phyloP scores from a whole-genome alignment of 169 alveolate genomes.

The Perkinsus marinus region DNA sequence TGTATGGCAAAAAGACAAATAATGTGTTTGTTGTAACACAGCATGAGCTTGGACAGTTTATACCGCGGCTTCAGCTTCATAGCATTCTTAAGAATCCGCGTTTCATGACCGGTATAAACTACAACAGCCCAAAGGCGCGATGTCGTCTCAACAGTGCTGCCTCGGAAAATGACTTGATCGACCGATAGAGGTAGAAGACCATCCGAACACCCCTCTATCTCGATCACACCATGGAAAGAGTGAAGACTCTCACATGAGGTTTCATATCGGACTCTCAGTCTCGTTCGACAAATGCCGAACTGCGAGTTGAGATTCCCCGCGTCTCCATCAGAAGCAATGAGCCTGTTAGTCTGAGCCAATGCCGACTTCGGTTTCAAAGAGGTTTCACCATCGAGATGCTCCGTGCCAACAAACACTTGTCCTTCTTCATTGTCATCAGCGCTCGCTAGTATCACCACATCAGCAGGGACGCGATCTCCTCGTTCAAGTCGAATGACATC shows the following conservation, averaged over 20 bases:
- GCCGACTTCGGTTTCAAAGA: conserved; percentile 65
- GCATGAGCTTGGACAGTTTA: neutral
- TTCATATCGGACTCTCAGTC: neutral
- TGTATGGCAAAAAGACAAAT: neutral
- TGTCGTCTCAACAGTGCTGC: conserved; percentile 70
- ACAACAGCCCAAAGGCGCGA: conserved; percentile 75
- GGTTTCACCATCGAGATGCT: conserved; percentile 87
- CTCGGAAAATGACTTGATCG: conserved; percentile 58
- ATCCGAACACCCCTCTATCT: neutral
- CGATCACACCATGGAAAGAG: neutral
- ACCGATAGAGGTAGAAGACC: conserved; percentile 16
- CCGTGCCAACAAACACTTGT: conserved; percentile 77
- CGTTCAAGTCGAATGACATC: conserved; percentile 71
- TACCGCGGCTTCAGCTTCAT: neutral
- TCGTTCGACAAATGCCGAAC: neutral
- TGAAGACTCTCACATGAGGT: conserved; percentile 11
- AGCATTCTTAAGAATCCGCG: conserved; percentile 59
- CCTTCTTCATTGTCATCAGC: conserved; percentile 72
- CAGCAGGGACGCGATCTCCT: conserved; percentile 76
- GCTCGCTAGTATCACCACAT: conserved; percentile 71
- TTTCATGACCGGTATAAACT: conserved; percentile 80
- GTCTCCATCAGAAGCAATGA: conserved; percentile 8
- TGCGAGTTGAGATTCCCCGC: conserved; percentile 2
- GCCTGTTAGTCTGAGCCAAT: neutral
- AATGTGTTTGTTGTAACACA: neutral